phyloP scores from a whole-genome alignment of 768 basidiomycete genomes.

The Cystobasidium onofrii region DNA sequence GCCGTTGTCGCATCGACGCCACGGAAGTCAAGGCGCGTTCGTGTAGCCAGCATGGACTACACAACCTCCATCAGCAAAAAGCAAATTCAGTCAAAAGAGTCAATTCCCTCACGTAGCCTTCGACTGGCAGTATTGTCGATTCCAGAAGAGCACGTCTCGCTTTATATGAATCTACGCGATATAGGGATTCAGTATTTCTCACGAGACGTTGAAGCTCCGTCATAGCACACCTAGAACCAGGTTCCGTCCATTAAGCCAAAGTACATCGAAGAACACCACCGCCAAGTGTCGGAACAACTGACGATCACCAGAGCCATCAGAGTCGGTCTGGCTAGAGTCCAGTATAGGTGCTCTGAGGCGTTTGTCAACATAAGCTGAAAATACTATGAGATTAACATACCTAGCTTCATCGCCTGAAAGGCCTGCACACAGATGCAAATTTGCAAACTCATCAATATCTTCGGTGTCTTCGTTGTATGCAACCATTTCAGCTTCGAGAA shows the following conservation, averaged over 20 bases:
- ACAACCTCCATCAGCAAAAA: not conserved
- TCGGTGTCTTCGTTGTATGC: conserved; percentile 58
- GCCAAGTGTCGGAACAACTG: conserved; percentile 51
- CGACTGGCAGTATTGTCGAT: conserved; percentile 51
- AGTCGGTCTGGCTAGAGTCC: not conserved
- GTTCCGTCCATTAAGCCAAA: conserved; percentile 59
- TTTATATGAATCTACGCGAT: conserved; percentile 50
- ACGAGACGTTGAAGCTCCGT: not conserved
- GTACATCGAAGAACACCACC: conserved; percentile 78
- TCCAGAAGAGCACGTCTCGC: conserved; percentile 60
- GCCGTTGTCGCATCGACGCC: not conserved
- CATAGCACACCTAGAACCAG: conserved; percentile 48
- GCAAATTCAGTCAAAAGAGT: not conserved
- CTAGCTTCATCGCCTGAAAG: not conserved
- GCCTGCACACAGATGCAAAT: conserved; percentile 11
- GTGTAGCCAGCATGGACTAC: conserved; percentile 53
- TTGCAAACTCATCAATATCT: conserved; percentile 61
- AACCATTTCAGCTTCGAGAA: conserved; percentile 83
- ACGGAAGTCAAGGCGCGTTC: conserved; percentile 50
- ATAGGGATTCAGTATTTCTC: not conserved
- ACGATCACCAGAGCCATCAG: not conserved
- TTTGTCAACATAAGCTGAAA: not conserved
- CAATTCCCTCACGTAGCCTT: conserved; percentile 51
- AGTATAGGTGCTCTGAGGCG: not conserved
- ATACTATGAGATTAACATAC: not conserved